phyloP scores from a whole-genome alignment of 2,329 filamentous ascomycete species.

The Curvularia sp. region DNA sequence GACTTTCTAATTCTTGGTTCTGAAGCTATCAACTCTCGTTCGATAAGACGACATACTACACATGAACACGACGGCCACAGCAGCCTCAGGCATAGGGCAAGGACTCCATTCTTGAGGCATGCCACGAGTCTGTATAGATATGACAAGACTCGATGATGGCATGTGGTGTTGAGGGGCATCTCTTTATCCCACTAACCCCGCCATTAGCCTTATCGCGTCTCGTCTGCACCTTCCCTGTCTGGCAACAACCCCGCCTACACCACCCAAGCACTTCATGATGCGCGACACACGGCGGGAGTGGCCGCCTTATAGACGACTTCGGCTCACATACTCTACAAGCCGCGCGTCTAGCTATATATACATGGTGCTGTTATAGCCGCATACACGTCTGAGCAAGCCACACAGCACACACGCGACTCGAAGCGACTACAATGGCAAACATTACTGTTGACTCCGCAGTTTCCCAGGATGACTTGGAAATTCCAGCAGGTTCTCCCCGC shows the following conservation, averaged over 20 bases:
- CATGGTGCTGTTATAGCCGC: neutral
- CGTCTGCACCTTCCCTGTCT: slow-evolving; percentile 40
- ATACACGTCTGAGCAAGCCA: neutral
- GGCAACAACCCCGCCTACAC: slow-evolving; percentile 26
- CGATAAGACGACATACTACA: neutral
- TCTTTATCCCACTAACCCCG: slow-evolving; percentile 24
- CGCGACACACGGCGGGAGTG: slow-evolving; percentile 27
- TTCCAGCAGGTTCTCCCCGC: slow-evolving; percentile 39
- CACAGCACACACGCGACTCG: slow-evolving; percentile 2
- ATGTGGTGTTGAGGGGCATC: slow-evolving; percentile 20
- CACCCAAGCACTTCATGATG: slow-evolving; percentile 22
- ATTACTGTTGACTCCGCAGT: slow-evolving; percentile 47
- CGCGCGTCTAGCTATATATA: neutral
- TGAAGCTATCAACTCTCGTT: too few species aligned
- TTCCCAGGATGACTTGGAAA: slow-evolving; percentile 50
- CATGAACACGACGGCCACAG: too few species aligned
- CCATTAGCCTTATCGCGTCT: slow-evolving; percentile 32
- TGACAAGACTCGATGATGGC: neutral
- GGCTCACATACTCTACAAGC: slow-evolving; percentile 4
- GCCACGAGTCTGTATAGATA: neutral
- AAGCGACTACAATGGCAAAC: slow-evolving; percentile 25
- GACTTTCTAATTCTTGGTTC: too few species aligned
- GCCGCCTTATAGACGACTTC: slow-evolving; percentile 23
- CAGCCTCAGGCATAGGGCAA: too few species aligned
- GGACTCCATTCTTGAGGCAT: neutral